Evolutionary conservation across 2,329 filamentous ascomycete genomes (phyloP), one percentile per base, ranked within the genome.

Genomic region (Coniosporium tulheliwenetii): DNA sequence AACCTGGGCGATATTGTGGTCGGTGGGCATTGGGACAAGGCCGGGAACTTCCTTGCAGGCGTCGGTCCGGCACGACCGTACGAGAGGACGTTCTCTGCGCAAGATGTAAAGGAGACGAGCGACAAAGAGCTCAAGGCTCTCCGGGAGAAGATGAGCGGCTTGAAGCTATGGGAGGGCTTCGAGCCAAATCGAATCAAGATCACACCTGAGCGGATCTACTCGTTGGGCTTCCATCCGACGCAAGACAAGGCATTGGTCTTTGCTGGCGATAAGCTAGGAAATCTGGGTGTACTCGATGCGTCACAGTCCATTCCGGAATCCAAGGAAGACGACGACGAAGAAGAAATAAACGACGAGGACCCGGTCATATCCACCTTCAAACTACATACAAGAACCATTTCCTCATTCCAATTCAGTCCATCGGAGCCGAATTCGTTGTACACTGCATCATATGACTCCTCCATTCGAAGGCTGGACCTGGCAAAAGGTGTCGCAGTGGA

Each of bases 191-290:
- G 85, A 40, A 91, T 95, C 52, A 96, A 95, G 56, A 79, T 95
- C 38, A 89, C 83, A 0, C 87, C 86, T 0, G 85, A 94, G 49
- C 68, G 89, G 40, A 73, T 93, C 41, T 98, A 96, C 54, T 73
- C 83, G 0, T 76, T 96, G 51, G 78, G 80, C 0, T 89, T 98
- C 50, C 91, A 98, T 52, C 91, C 91, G 0, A 87, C 79, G 0
- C 69, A 78, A 43, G 77, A 87, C 2, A 96, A 96, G 52, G 78
- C 87, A 0, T 67, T 98, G 2, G 72, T 96, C 1, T 93, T 98
- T 55, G 89, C 89, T 0, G 89, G 89, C 9, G 91, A 98, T 53
- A 98, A 98, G 57, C 73, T 93, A 48, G 89, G 91, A 1, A 83
- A 85, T 16, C 69, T 96, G 43, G 91, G 91, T 0, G 75, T 98